Evolutionary conservation across 768 basidiomycete genomes (phyloP).

Genomic region (Gymnopilus junonius): DNA sequence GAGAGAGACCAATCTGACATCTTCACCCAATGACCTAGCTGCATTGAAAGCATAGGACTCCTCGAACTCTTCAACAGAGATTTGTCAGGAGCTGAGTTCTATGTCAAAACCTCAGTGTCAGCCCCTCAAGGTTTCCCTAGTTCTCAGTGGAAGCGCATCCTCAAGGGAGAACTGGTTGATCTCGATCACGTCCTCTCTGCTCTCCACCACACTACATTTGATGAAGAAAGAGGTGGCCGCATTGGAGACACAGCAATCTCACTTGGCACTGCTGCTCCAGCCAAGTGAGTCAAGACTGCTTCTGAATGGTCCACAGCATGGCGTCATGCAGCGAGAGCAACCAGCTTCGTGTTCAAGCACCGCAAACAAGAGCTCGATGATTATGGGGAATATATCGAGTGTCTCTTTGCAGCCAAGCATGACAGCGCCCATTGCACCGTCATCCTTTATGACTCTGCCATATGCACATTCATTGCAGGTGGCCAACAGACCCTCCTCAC

Average conservation of each 20-base stretch:
- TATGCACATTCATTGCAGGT: conserved; percentile 26
- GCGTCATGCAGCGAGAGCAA: conserved; percentile 15
- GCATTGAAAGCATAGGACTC: not conserved
- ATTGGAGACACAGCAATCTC: conserved; percentile 23
- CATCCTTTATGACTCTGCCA: conserved; percentile 34
- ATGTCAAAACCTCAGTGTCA: not conserved
- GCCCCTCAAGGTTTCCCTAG: not conserved
- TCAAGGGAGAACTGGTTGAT: conserved; percentile 26
- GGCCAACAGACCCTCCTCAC: conserved; percentile 22
- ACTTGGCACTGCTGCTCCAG: conserved; percentile 5
- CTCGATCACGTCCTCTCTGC: conserved; percentile 30
- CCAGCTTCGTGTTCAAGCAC: conserved; percentile 27
- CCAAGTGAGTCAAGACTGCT: conserved; percentile 13
- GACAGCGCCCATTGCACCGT: conserved; percentile 16
- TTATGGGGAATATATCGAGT: conserved; percentile 28
- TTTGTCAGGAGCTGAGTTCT: not conserved
- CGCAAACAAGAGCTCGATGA: conserved; percentile 22
- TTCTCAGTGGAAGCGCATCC: conserved; percentile 17
- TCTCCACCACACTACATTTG: conserved; percentile 13
- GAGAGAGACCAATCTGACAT: not conserved
- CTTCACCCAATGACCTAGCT: not conserved
- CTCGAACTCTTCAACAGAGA: not conserved
- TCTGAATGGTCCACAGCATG: conserved; percentile 31
- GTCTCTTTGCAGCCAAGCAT: conserved; percentile 19
- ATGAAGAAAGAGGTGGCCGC: conserved; percentile 11